These are phyloP conservation scores for Psilocybe cubensis DNA, from an alignment of 768 basidiomycete species.

Conservation along the genomic window DNA sequence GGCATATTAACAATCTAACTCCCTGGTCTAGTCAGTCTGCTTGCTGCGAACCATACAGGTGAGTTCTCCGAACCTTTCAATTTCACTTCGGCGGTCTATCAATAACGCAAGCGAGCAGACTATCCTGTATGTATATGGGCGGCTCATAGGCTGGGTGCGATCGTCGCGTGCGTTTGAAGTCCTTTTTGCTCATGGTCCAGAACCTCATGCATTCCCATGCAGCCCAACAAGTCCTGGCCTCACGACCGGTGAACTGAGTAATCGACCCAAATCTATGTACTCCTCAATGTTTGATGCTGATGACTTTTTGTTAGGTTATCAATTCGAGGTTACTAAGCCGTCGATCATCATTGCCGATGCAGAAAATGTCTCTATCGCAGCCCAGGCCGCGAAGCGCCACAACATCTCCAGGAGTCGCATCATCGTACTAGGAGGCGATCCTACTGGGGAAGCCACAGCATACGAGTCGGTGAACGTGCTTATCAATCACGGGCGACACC, in stretches of 20 bases:
- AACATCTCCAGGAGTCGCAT: neutral
- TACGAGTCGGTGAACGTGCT: neutral
- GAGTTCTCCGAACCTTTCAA: neutral
- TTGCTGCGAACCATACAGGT: conserved; percentile 1
- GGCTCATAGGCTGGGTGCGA: neutral
- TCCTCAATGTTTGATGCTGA: neutral
- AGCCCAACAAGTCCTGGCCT: neutral
- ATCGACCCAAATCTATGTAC: neutral
- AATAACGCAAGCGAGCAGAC: neutral
- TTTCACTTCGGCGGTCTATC: neutral
- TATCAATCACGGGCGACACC: neutral
- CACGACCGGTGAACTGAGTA: neutral
- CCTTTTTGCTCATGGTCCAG: too few species aligned
- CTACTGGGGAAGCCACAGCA: neutral
- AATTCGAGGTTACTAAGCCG: neutral
- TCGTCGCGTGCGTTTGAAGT: neutral
- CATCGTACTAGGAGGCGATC: neutral
- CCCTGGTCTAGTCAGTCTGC: neutral
- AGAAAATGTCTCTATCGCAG: neutral
- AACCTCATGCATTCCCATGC: neutral
- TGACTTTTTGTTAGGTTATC: neutral
- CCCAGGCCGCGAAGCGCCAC: neutral
- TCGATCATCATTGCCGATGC: neutral
- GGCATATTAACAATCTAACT: neutral
- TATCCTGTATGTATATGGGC: neutral